Base-by-base conservation (phyloP, 352 stramenopile species). In the Globisporangium irregulare region DNA sequence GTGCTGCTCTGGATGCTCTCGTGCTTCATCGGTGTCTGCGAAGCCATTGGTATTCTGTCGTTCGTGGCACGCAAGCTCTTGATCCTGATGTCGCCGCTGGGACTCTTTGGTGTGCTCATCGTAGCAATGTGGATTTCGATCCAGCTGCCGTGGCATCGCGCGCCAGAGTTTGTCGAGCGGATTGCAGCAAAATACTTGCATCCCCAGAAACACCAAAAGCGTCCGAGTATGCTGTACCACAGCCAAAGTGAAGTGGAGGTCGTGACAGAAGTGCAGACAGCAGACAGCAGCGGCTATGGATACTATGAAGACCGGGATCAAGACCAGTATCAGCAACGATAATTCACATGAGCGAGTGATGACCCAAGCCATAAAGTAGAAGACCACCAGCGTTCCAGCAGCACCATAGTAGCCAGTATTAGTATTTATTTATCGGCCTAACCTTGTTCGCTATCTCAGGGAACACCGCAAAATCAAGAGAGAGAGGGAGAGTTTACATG, bases 61-160 rank as follows among this genome's bases (percentile, higher is more conserved):
- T 14, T 70, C 14, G 6, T 81, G 6, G 57, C 62, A 29, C 61
- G 65, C 29, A 64, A 59, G n/a, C 38, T 81, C 18, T n/a, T 79
- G 4, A n/a, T 53, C 1, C 55, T 57, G 0, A 73, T 84, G 55
- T 75, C 74, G 12, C 66, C 81, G 1, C 29, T 74, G 18, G 73
- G 59, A 3, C 58, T 88, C 1, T 62, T 83, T 15, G 60, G 64
- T 2, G 59, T 81, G 43, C 62, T 88, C n/a, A 34, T 87, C 9
- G 70, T 73, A 15, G 68, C 69, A 34, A 84, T 84, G 78, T 77
- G 63, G 62, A 59, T 80, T 4, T 76, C 78, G 6, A 75, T 87
- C 32, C 53, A 74, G 48, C 77, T 86, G 32, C 79, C 70, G 12
- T 89, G 82, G 79, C 67, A 83, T 62, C 65, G 70, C 34, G 65